These are phyloP conservation scores for Zizania latifolia DNA, from an alignment of 176 grass and related monocot species.

Conservation along the genomic window DNA sequence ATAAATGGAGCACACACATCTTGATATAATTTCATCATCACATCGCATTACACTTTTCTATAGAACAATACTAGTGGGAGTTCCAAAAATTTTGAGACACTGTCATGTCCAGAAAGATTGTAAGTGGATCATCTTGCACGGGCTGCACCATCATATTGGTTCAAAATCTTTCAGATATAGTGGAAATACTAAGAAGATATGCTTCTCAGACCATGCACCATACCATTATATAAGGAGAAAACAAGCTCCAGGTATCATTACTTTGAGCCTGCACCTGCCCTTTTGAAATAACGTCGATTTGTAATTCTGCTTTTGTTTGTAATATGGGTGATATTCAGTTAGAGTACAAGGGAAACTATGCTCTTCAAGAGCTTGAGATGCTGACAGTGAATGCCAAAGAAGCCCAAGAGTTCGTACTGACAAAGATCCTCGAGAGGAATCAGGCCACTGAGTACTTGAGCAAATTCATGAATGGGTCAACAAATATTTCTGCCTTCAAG, in stretches of 20 bases:
- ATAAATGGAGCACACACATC: constrained; percentile 12
- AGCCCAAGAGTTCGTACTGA: constrained; percentile 51
- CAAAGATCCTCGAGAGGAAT: constrained; percentile 61
- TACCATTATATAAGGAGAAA: constrained; percentile 41
- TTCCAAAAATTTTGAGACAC: constrained; percentile 49
- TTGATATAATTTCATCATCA: constrained; percentile 25
- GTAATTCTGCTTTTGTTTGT: constrained; percentile 18
- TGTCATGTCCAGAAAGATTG: constrained; percentile 37
- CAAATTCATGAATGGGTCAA: constrained; percentile 60
- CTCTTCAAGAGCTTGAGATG: constrained; percentile 62
- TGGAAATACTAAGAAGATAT: constrained; percentile 32
- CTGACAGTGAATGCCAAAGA: constrained; percentile 58
- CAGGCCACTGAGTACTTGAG: constrained; percentile 54
- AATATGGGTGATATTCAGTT: constrained; percentile 50
- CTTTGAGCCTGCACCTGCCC: constrained; percentile 22
- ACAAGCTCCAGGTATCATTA: constrained; percentile 25
- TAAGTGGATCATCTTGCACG: constrained; percentile 29
- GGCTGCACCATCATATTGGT: constrained; percentile 16
- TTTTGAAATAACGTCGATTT: constrained; percentile 24
- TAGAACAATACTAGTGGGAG: constrained; percentile 30
- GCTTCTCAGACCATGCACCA: constrained; percentile 27
- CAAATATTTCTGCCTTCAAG: constrained; percentile 51
- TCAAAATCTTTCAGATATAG: constrained; percentile 27
- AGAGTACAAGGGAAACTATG: constrained; percentile 43
- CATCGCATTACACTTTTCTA: constrained; percentile 34